Evolutionary conservation across 495 filamentous ascomycete species (phyloP), one percentile per base, ranked within the genome.

Genomic region (Penicillium paxilli): DNA sequence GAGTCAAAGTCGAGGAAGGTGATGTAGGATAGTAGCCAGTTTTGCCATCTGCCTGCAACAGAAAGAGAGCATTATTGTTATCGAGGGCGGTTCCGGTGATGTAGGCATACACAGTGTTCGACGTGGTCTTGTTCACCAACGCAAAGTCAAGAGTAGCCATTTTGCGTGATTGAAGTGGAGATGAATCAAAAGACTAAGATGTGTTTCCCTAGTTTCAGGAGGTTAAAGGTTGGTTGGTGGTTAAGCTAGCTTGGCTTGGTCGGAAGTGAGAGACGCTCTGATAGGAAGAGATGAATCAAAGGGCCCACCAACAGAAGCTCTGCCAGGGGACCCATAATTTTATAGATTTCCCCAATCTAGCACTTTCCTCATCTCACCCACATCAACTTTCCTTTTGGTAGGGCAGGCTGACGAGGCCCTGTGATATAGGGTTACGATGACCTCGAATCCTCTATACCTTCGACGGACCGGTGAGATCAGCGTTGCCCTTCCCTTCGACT

Each of bases 61-160:
- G 72, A 47, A 85, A 79, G 3, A 84, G 70, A 14, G 73, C 69
- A 59, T 84, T 81, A 71, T 79, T 76, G 17, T 81, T 79, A 63
- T 86, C 80, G 40, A 87, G 67, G 26, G 83, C 85, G 17, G 72
- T 75, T 25, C 88, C 88, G 1, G 85, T 90, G 55, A 91, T 78
- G 58, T 87, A 89, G n/a, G 83, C 88, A 62, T 82, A 89, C 20
- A 86, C 82, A 22, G 70, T 79, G 55, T 70, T 69, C 1, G 83
- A 85, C n/a, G 69, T 68, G 14, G 84, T 86, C 48, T 80, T 75
- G 63, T 91, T 91, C 56, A 80, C 72, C 19, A 91, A 67, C 16
- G 75, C 79, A 55, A 91, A 77, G 19, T 79, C 73, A 30, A 87
- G 68, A 35, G 76, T 80, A 35, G 74, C 65, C 65, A 76, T 78